Base-by-base conservation (phyloP, 345 rosid species). In the Lepidium africanum region DNA sequence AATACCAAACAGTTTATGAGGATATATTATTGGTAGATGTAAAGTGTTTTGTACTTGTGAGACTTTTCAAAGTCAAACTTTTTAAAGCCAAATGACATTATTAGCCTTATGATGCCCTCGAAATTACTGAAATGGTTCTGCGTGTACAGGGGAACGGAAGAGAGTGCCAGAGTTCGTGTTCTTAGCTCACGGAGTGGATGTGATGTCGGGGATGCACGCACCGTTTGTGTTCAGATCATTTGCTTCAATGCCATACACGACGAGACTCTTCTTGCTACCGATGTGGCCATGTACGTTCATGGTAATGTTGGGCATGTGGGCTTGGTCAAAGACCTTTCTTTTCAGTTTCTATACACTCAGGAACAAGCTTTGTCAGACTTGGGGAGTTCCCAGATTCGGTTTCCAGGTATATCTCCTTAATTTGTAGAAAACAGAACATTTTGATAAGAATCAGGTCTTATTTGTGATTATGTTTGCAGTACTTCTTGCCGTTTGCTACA, bases 401-500 rank as follows among this genome's bases (percentile, higher is more conserved):
- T 91, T 89, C 62, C 99, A 95, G 85, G 99, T 91, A 32, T 23
- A 13, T 7, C 7, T 70, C 23, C 43, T 2, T 33, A 2, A 6
- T 13, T 40, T 6, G 25, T 46, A 5, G 3, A 39, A 67, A 50
- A 49, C 72, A 67, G 62, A 65, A 42, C 35, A 5, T 67, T 74
- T 49, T 15, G 9, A 19, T 15, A 12, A 21, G 33, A 38, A 30
- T 30, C 33, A 30, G 33, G 19, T 14, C n/a, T 41, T 50, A 10
- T 6, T 39, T 38, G 14, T 16, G 1, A 2, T 78, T 39, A 21
- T 35, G 77, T 16, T 37, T 76, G 84, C 86, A 95, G 99, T 95
- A 95, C 66, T 95, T 95, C 81, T 84, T 95, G 79, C 98, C 99
- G 39, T 89, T 91, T 84, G 91, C 98, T 16, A 80, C 75, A 45